Evolutionary conservation across 257 asterid species (phyloP), one percentile per base, ranked within the genome.

Genomic region (Fraxinus anomala): DNA sequence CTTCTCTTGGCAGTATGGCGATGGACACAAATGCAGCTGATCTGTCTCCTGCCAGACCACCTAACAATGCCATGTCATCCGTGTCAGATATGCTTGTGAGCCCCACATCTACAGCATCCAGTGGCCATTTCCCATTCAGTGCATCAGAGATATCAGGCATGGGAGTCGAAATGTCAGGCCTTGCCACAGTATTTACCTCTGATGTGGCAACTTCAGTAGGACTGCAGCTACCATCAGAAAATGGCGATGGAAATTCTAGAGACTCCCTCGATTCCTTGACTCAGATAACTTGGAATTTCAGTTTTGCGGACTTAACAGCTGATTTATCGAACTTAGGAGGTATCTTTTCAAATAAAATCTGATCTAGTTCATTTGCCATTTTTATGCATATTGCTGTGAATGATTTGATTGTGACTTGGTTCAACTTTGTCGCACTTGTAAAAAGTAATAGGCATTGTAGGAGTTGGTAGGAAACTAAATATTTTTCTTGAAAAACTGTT

Each of bases 281-380:
- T 81, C 99, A 91, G 83, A 87, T 92, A 65, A 96, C 97, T 2
- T 92, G 99, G 99, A 88, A 90, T 84, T 92, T 94, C 80, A 94
- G 95, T 86, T 89, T 94, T 79, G 81, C 97, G 31, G 97, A 94
- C 89, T 85, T 94, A 76, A 90, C 97, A 11, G 97, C 97, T 36
- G 99, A 94, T 83, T 85, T 94, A 76, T 90, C 96, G 16, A 91
- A 91, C 89, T 85, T 84, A 72, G 88, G 85, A 82, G 90, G 90
- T 87, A 84, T 28, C 0, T 56, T 59, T 54, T 54, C 6, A 1
- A 47, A 47, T 47, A 47, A 14, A 47, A 47, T 47, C 19, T 13
- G 19, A 47, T 47, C 19, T 56, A 19, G 24, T 3, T 21, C 26
- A 56, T 56, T 1, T 56, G 67, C 67, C 67, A 56, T 19, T 54